Percentiles rank a stretch among this genome's conserved stretches.
Evolutionary conservation across 2,329 filamentous ascomycete genomes (phyloP).

Genomic region (Penicillium sp.): DNA sequence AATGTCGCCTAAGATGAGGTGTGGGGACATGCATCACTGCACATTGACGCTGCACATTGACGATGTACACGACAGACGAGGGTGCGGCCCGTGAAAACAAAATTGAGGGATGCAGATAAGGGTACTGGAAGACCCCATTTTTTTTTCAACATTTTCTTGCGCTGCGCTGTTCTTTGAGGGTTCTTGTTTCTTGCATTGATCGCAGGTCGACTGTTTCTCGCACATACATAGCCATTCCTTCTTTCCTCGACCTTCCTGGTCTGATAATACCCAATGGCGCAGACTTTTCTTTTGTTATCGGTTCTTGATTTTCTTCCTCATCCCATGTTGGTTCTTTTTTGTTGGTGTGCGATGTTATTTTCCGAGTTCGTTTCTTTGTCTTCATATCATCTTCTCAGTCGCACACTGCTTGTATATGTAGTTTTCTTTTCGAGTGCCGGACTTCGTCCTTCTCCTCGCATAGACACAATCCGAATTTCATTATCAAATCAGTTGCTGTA

Average conservation of each 20-base stretch:
- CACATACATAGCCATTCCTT: conserved; percentile 19
- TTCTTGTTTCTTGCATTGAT: conserved; percentile 21
- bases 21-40: conserved; percentile 4
- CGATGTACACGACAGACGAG: conserved; percentile 10
- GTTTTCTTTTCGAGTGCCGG: not conserved
- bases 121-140: conserved; percentile 3
- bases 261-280: conserved; percentile 23
- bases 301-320: not conserved
- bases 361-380: not conserved
- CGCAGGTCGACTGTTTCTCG: conserved; percentile 28
- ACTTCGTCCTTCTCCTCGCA: not conserved
- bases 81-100: not conserved
- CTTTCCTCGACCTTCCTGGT: conserved; percentile 9
- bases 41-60: conserved; percentile 13
- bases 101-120: not conserved
- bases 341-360: not conserved
- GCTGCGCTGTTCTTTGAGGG: not conserved
- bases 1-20: conserved; percentile 25
- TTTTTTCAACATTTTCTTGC: conserved; percentile 5
- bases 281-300: conserved; percentile 8
- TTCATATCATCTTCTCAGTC: not conserved
- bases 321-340: not conserved
- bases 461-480: not conserved
- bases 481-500: not conserved
- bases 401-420: not conserved